phyloP scores from a whole-genome alignment of 2,329 filamentous ascomycete genomes.

The Chrysoporthe cubensis region DNA sequence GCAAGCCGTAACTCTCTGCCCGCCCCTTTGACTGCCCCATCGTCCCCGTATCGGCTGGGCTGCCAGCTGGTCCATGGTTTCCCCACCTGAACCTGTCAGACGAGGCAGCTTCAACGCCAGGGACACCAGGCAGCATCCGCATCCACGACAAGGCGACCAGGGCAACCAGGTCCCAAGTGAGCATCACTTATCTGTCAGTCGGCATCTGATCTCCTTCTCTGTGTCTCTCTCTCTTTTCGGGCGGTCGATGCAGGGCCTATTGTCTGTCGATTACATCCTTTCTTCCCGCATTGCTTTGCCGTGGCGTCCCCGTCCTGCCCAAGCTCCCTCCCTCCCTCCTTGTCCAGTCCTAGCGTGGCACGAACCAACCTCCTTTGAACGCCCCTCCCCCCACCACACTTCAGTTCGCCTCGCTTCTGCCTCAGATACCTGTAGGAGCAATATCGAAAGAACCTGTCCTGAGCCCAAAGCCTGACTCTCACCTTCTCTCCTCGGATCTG shows the following conservation, averaged over 20 bases:
- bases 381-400: slow-evolving; percentile 7
- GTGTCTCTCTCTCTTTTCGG: not conserved
- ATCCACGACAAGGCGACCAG: slow-evolving; percentile 16
- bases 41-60: not conserved
- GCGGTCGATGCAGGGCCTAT: not conserved
- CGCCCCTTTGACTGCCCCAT: not conserved
- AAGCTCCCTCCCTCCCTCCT: slow-evolving; percentile 2
- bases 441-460: not conserved
- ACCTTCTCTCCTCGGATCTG: not conserved
- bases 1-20: not conserved
- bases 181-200: slow-evolving; percentile 11
- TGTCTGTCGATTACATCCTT: not conserved
- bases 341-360: slow-evolving; percentile 4
- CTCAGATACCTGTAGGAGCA: slow-evolving; percentile 1
- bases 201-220: not conserved
- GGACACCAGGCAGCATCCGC: slow-evolving; percentile 15
- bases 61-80: slow-evolving; percentile 19
- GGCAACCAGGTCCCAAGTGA: not conserved
- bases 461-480: not conserved
- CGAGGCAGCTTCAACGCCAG: slow-evolving; percentile 12
- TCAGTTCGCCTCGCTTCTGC: not conserved
- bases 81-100: slow-evolving; percentile 13
- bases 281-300: not conserved
- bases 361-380: slow-evolving; percentile 4
- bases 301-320: not conserved